Percentiles rank a stretch among this genome's conserved stretches.
These are phyloP conservation scores for Solanum virginianum DNA, from an alignment of 257 asterid species.

Conservation along the genomic window DNA sequence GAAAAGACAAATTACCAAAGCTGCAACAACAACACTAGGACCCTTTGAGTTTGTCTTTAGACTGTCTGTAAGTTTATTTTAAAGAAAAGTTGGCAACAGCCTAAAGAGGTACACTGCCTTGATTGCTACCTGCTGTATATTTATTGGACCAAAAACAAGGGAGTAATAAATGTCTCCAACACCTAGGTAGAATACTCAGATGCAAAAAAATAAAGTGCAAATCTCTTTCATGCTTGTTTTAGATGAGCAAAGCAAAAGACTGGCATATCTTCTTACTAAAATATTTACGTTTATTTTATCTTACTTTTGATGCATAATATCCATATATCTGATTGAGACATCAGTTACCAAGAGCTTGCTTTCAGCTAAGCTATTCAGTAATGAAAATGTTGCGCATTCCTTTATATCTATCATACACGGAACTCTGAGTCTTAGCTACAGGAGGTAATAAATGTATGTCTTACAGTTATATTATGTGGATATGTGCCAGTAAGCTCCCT, in stretches of 20 bases:
- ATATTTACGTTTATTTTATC: not conserved
- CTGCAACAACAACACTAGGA: not conserved
- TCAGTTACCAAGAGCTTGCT: not conserved
- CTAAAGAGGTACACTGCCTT: not conserved
- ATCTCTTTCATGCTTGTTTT: not conserved
- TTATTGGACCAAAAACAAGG: not conserved
- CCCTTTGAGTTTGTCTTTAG: not conserved
- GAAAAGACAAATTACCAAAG: not conserved
- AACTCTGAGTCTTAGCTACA: not conserved
- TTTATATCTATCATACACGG: not conserved
- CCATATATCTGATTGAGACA: not conserved
- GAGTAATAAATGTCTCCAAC: not conserved
- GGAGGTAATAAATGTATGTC: conserved; percentile 13
- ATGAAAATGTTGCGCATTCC: not conserved
- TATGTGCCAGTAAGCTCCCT: conserved; percentile 90
- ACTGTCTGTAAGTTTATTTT: not conserved
- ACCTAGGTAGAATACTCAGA: not conserved
- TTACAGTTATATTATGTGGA: conserved; percentile 85
- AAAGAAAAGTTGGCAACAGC: not conserved
- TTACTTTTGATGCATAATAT: not conserved
- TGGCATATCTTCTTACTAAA: not conserved
- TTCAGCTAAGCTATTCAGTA: not conserved
- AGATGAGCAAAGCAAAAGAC: not conserved
- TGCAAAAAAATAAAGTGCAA: not conserved
- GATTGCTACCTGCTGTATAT: not conserved